phyloP scores from a whole-genome alignment of 73 alveolate species.

The Paraurostyla sp. region DNA sequence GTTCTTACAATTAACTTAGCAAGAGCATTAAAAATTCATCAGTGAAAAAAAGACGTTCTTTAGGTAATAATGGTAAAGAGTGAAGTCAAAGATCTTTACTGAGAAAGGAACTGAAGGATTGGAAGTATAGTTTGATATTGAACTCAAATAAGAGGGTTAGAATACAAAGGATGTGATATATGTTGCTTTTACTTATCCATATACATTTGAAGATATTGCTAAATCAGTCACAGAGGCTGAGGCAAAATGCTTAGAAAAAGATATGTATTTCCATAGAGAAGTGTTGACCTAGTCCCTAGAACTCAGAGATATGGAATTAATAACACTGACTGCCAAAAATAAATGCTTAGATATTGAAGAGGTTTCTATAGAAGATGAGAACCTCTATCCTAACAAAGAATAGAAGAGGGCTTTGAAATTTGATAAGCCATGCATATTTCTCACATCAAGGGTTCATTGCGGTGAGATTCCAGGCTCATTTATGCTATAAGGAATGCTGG shows the following conservation, averaged over 20 bases:
- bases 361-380: not conserved
- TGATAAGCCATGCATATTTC: constrained; percentile 89
- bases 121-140: constrained; percentile 41
- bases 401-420: constrained; percentile 50
- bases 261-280: constrained; percentile 45
- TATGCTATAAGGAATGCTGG: constrained; percentile 92
- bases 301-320: constrained; percentile 48
- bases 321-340: constrained; percentile 37
- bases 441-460: constrained; percentile 98
- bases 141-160: not conserved
- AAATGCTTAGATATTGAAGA: constrained; percentile 38
- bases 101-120: constrained; percentile 53
- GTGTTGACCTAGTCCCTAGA: constrained; percentile 42
- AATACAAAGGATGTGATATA: constrained; percentile 34
- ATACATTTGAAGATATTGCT: constrained; percentile 49
- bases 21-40: not conserved
- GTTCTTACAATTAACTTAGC: not conserved
- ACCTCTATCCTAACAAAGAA: not conserved
- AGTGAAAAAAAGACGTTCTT: not conserved
- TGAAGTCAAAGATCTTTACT: not conserved
- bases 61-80: constrained; percentile 50
- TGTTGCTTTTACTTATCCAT: constrained; percentile 72
- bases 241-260: not conserved
- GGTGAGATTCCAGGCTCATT: constrained; percentile 98
- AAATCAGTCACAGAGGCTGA: constrained; percentile 41